Conservation (phyloP, 2,329 filamentous ascomycete species). For the Myriosclerotinia duriaeana region DNA sequence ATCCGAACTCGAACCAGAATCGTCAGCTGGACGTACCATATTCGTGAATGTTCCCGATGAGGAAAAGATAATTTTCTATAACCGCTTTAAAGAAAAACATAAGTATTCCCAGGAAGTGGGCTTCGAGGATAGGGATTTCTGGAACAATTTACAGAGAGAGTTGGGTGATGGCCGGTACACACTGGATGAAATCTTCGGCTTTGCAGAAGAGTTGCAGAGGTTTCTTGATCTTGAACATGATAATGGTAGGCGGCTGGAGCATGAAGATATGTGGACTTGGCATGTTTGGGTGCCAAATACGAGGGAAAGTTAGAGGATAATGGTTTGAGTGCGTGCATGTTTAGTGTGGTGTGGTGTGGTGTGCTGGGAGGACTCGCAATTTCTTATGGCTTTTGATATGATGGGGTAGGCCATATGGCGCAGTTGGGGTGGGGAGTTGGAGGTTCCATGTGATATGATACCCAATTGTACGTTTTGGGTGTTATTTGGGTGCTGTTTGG, state of each 20-base stretch:
- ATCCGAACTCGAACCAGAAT: background rate
- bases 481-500: no score
- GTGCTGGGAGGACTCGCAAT: background rate
- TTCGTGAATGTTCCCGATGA: background rate
- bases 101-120: background rate
- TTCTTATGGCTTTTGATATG: background rate
- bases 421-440: no score
- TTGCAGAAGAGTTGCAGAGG: constrained; percentile 36
- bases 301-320: background rate
- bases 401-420: background rate
- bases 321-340: no score
- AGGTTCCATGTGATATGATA: no score
- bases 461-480: no score
- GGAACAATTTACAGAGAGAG: constrained; percentile 12
- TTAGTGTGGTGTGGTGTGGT: background rate
- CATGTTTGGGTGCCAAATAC: constrained; percentile 4
- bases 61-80: constrained; percentile 3
- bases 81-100: background rate
- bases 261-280: background rate
- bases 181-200: constrained; percentile 36
- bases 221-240: constrained; percentile 27
- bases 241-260: background rate
- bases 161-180: constrained; percentile 23
- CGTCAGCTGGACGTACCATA: no score
- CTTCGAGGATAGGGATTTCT: background rate